A percentile compares a stretch with the other conserved stretches of the same genome.
Conservation (phyloP, 331 rosid species). For the Saraca asoca region DNA sequence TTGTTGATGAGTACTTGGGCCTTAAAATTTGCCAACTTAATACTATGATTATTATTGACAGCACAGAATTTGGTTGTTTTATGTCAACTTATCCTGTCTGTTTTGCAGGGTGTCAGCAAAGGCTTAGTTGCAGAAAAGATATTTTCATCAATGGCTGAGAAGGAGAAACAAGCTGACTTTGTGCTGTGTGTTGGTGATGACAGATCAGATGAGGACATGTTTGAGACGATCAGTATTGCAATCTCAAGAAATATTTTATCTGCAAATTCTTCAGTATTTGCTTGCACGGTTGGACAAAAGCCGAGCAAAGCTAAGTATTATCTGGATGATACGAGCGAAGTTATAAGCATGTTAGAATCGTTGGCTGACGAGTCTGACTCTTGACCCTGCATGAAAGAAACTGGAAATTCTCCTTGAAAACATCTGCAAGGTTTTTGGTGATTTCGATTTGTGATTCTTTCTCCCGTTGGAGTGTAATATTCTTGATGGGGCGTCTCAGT, state of each 20-base stretch:
- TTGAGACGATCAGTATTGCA: slow-evolving; percentile 65
- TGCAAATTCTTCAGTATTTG: slow-evolving; percentile 58
- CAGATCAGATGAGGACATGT: slow-evolving; percentile 98
- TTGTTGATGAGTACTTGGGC: not conserved
- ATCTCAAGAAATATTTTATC: slow-evolving; percentile 58
- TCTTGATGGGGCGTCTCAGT: slow-evolving; percentile 29
- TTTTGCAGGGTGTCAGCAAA: slow-evolving; percentile 78
- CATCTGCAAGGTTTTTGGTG: slow-evolving; percentile 31
- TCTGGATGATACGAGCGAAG: slow-evolving; percentile 74
- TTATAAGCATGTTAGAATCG: slow-evolving; percentile 67
- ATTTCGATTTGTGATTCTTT: slow-evolving; percentile 32
- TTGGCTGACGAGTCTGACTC: slow-evolving; percentile 69
- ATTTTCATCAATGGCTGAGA: no score
- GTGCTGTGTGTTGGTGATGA: no score
- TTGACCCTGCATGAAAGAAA: no score
- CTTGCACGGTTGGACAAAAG: slow-evolving; percentile 89
- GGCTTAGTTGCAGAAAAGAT: no score
- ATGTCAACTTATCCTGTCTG: slow-evolving; percentile 2
- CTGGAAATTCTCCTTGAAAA: slow-evolving; percentile 37
- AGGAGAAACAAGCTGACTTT: no score
- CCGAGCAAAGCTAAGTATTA: slow-evolving; percentile 91
- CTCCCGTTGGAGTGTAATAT: slow-evolving; percentile 42
- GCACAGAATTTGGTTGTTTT: not conserved
- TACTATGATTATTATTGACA: not conserved
- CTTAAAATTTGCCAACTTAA: slow-evolving; percentile 6